Base-by-base conservation (phyloP, 148 eudicot species). In the Rhododendron henanense region DNA sequence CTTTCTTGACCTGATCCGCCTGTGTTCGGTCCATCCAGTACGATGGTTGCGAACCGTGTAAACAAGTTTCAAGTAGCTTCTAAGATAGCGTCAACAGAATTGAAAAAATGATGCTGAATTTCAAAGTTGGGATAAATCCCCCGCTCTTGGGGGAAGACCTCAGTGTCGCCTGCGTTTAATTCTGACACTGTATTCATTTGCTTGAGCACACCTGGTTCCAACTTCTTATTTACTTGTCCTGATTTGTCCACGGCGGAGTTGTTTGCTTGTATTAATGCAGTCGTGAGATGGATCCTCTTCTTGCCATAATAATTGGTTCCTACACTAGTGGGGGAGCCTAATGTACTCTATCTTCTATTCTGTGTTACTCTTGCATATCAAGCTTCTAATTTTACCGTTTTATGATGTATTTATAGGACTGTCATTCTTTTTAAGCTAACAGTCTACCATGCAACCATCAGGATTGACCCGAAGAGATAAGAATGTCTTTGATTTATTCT, bases 391-490 rank as follows among this genome's bases (percentile, higher is more conserved):
- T 37, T 50, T 79, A 84, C 79, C 71, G 53, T 86, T 85, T 87
- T 85, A 81, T 87, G 86, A 79, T 84, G 83, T 61, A 77, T 84
- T 57, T 84, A 89, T 89, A 84, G 91, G 92, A 86, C 78, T 73
- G 50, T 81, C 82, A 79, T 84, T 65, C 74, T 74, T 84, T 87
- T 88, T 86, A 88, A 86, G 87, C 88, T 88, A 88, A 89, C 79
- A 84, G 87, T 77, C 85, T 39, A 69, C 75, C 71, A 78, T 89
- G 86, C 90, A 81, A 87, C 88, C 84, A 77, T 86, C 87, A 15
- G 81, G 86, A 85, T 86, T 89, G 86, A 87, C 67, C 83, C 84
- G 71, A 75, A 91, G 90, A 88, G 89, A 89, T 89, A 89, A 86
- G 87, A 83, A 83, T 88, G 89, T 84, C 19, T 83, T 75, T 84